Base-by-base conservation (phyloP, 139 green algal species). In the Chlamydomonas sp. region DNA sequence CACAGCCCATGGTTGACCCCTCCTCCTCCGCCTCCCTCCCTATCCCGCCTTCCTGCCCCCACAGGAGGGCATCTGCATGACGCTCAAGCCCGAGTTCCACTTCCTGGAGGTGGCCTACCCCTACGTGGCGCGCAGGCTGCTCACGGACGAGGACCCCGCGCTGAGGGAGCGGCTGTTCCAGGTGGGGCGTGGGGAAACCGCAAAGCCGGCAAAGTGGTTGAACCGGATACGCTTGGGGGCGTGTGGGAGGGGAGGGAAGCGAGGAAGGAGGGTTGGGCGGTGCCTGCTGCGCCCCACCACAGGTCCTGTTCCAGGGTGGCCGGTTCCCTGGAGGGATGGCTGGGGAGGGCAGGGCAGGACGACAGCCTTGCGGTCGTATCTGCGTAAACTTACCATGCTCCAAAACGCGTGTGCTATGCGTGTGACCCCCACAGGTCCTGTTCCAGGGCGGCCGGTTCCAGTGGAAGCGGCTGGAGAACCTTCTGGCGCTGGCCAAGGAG, bases 31-130 rank as follows among this genome's bases (percentile, higher is more conserved):
- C 31, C 31, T 49, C 31, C 31, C 5, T 15, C 8, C 74, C n/a
- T 4, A 4, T 6, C 49, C 77, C 59, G 5, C n/a, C 59, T 18
- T 72, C 1, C 59, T 49, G 31, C 3, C 81, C 3, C 57, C 31
- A 78, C 93, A 95, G 92, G 98, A 99, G 95, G 98, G 98, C 89
- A 99, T 99, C 93, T 99, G 98, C 96, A 95, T 99, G 91, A 99
- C 96, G 58, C 92, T 99, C 71, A 88, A 98, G 77, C 97, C 97
- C 20, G 87, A 96, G 63, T 99, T 99, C 93, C 97, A 99, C 90
- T 99, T 99, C 90, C 92, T 99, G 88, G 97, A 98, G 91, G 96
- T 98, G 57, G 95, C 95, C 16, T 97, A 98, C 92, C 96, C 96
- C 20, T 99, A 99, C 87, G 92, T 99, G 4, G 97, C 97, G 5